Conservation (phyloP, 1,139 yeast species). For the Geotrichum phurueaensis region DNA sequence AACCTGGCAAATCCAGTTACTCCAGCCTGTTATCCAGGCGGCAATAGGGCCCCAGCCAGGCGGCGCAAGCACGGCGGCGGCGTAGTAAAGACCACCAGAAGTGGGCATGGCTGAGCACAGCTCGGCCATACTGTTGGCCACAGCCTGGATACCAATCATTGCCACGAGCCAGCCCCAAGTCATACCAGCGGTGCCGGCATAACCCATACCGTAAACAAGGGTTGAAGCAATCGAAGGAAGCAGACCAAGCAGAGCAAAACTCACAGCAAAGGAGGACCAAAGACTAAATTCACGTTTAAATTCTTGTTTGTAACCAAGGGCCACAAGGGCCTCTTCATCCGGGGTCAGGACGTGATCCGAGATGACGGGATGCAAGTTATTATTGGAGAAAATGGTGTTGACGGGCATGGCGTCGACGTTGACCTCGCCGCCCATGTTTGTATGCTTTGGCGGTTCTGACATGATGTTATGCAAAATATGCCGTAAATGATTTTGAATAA, state of each 20-base stretch:
- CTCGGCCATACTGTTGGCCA: slow-evolving; percentile 54
- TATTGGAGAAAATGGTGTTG: slow-evolving; percentile 23
- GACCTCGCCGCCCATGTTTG: slow-evolving; percentile 24
- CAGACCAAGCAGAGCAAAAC: slow-evolving; percentile 63
- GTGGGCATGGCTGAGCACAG: slow-evolving; percentile 60
- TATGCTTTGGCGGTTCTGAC: slow-evolving; percentile 6
- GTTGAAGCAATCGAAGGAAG: slow-evolving; percentile 54
- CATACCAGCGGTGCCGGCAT: slow-evolving; percentile 53
- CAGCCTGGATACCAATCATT: slow-evolving; percentile 44
- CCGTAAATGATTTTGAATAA: neutral
- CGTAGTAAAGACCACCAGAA: slow-evolving; percentile 59
- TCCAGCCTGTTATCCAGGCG: slow-evolving; percentile 58
- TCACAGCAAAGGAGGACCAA: slow-evolving; percentile 58
- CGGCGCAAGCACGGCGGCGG: slow-evolving; percentile 50
- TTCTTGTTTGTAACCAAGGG: slow-evolving; percentile 69
- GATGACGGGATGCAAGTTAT: slow-evolving; percentile 27
- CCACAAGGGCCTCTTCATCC: slow-evolving; percentile 34
- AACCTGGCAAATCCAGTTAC: slow-evolving; percentile 52
- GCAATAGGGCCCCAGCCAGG: slow-evolving; percentile 47
- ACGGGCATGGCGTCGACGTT: slow-evolving; percentile 24
- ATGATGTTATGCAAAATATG: neutral
- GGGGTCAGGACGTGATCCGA: slow-evolving; percentile 25
- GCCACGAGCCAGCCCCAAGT: slow-evolving; percentile 60
- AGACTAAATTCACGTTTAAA: slow-evolving; percentile 56
- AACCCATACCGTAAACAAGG: slow-evolving; percentile 41